These are phyloP conservation scores for Cystobasidium ongulense DNA, from an alignment of 768 basidiomycete genomes.

Conservation along the genomic window DNA sequence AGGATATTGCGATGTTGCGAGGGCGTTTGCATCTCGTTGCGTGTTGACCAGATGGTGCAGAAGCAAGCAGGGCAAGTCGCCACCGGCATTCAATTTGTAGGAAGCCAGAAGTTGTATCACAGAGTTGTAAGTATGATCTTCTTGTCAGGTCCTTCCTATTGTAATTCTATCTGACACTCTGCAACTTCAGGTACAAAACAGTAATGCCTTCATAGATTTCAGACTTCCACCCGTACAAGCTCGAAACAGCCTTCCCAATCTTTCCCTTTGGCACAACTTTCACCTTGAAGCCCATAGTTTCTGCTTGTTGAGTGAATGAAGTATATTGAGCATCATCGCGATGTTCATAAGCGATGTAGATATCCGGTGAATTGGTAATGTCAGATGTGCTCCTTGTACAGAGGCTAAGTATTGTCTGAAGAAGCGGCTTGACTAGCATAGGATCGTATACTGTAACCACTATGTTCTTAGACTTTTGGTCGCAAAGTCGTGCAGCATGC, in stretches of 20 bases:
- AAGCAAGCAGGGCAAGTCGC: neutral
- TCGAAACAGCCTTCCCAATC: constrained; percentile 6
- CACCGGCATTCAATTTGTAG: too few species aligned
- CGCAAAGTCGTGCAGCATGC: neutral
- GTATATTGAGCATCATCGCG: constrained; percentile 26
- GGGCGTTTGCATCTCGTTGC: neutral
- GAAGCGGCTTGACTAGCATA: neutral
- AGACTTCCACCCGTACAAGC: constrained; percentile 3
- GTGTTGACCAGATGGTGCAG: neutral
- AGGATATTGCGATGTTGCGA: neutral
- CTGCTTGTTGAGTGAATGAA: constrained; percentile 1
- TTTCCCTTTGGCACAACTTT: constrained; percentile 1
- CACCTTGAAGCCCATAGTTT: neutral
- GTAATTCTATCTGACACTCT: neutral
- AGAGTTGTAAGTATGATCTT: too few species aligned
- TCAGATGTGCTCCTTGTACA: neutral
- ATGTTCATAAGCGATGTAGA: constrained; percentile 27
- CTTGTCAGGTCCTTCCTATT: too few species aligned
- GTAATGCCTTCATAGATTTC: constrained; percentile 14
- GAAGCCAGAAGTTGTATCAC: too few species aligned
- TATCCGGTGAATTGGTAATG: neutral
- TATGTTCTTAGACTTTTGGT: neutral
- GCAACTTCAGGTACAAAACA: constrained; percentile 9
- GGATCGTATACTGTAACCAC: neutral
- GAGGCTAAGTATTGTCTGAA: neutral